phyloP scores from a whole-genome alignment of 2,329 filamentous ascomycete genomes.

The Alternaria consortialis region DNA sequence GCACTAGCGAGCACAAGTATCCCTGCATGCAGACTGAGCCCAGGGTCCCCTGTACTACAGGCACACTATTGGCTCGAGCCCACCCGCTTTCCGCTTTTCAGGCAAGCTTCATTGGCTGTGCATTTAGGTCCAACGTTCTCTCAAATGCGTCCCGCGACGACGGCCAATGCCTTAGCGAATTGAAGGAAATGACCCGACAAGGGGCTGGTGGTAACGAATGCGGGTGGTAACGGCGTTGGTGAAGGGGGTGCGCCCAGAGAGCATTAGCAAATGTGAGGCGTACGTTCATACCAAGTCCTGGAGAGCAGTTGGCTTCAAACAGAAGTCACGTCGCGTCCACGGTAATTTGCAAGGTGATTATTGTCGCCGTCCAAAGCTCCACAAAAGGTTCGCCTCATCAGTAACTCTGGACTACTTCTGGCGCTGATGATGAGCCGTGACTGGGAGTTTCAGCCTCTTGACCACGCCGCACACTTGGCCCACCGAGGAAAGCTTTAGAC shows the following conservation, averaged over 20 bases:
- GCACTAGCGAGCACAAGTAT: conserved; percentile 40
- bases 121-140: conserved; percentile 28
- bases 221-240: conserved; percentile 22
- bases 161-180: conserved; percentile 32
- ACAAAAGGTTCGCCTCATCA: conserved; percentile 21
- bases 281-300: conserved; percentile 2
- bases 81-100: conserved; percentile 17
- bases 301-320: conserved; percentile 12
- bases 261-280: conserved; percentile 18
- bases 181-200: conserved; percentile 38
- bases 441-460: conserved; percentile 42
- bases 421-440: conserved; percentile 27
- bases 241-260: conserved; percentile 25
- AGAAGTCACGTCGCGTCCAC: conserved; percentile 16
- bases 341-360: conserved; percentile 15
- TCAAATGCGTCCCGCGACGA: conserved; percentile 32
- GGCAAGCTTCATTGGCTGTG: conserved; percentile 31
- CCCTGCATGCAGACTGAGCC: conserved; percentile 39
- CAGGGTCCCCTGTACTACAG: conserved; percentile 23
- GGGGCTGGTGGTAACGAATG: conserved; percentile 24
- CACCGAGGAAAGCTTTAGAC: conserved; percentile 19
- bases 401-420: conserved; percentile 20
- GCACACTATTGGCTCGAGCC: conserved; percentile 22
- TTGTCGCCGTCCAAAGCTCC: background rate
- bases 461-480: conserved; percentile 29